Evolutionary conservation across 495 filamentous ascomycete genomes (phyloP).

Genomic region (Usnea hakonensis): DNA sequence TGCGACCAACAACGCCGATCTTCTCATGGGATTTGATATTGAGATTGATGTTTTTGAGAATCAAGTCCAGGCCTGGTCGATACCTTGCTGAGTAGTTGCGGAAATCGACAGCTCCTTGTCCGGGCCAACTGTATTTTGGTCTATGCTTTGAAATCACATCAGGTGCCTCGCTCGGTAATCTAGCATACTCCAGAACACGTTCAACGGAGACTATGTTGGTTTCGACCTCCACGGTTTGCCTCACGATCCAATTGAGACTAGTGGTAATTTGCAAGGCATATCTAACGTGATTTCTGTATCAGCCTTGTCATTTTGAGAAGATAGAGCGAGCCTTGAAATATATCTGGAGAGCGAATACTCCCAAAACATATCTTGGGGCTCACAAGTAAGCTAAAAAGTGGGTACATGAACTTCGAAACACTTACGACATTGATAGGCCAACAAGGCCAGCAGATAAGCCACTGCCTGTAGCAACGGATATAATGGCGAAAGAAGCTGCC

Average conservation of each 20-base stretch:
- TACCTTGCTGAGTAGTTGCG: constrained; percentile 91
- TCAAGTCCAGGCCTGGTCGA: constrained; percentile 77
- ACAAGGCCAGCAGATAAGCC: constrained; percentile 68
- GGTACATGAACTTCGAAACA: too few relatives aligned
- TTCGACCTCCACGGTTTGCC: constrained; percentile 98
- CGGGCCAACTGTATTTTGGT: constrained; percentile 86
- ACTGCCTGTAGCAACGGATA: constrained; percentile 67
- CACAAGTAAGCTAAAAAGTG: too few relatives aligned
- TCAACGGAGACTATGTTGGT: constrained; percentile 99
- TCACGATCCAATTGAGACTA: constrained; percentile 99
- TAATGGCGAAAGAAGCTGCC: constrained; percentile 72
- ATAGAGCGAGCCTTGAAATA: too few relatives aligned
- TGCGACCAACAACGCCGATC: constrained; percentile 94
- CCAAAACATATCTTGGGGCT: too few relatives aligned
- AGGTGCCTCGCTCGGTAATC: constrained; percentile 87
- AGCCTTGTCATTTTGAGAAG: too few relatives aligned
- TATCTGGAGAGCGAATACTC: too few relatives aligned
- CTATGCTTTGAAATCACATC: constrained; percentile 85
- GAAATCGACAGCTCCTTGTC: constrained; percentile 83
- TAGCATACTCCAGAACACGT: constrained; percentile 92
- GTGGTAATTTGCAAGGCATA: constrained; percentile 96
- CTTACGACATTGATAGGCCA: constrained; percentile 93
- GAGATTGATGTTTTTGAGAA: constrained; percentile 85
- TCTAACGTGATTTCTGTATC: too few relatives aligned
- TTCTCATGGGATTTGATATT: constrained; percentile 95